Base-by-base conservation (phyloP, 164 flowering plant species). In the Buxus sempervirens region DNA sequence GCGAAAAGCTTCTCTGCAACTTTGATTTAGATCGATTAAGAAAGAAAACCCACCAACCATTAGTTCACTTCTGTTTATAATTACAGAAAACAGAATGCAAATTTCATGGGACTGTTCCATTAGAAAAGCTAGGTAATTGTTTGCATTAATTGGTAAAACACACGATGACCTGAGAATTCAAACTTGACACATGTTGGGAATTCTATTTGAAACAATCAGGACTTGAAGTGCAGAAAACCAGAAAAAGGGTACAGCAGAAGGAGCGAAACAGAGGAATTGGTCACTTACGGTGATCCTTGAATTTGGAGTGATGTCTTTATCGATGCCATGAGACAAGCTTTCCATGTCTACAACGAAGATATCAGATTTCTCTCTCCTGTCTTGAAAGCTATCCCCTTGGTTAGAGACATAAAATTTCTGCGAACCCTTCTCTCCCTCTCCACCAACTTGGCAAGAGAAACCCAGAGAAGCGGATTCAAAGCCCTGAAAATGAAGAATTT, bases 1-100 rank as follows among this genome's bases (percentile, higher is more conserved):
- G 62, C 15, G 75, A 73, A 73, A 77, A 69, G 48, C 48, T 74
- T 61, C 77, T 77, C 77, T 73, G 77, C 73, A 77, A 63, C 77
- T 77, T 67, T 27, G 28, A 22, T 10, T 36, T 27, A 45, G 26
- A 68, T 16, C 3, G 38, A 32, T 32, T 32, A 32, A 32, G 38
- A 32, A 32, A 32, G 38, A 32, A 32, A 32, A 32, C 38, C n/a
- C 38, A 32, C 38, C 7, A 32, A 32, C 38, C 3, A 32, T 32
- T 32, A 32, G 38, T 32, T 7, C 3, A 32, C 38, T 32, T 32
- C 38, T 32, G 38, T 3, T 3, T 7, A 32, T 3, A 32, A 32
- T 32, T 32, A 32, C 38, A 32, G 7, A 32, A 32, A 32, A 32
- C n/a, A n/a, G n/a, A n/a, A n/a, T n/a, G n/a, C n/a, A n/a, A n/a